Conservation (phyloP, 2,329 filamentous ascomycete species). For the Aspergillus persii region DNA sequence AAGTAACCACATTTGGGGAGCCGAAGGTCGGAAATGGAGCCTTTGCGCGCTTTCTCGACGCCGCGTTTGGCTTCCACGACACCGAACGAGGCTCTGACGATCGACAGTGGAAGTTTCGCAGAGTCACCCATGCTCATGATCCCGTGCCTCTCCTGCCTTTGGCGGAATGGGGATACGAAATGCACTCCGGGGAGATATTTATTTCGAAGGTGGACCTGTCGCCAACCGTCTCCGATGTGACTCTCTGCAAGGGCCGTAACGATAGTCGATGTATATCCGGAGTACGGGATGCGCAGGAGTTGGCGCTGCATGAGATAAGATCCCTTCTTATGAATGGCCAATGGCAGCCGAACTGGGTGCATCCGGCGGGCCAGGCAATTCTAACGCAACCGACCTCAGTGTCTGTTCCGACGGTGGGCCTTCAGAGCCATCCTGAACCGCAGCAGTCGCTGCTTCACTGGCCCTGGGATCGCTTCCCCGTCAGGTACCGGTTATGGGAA, state of each 20-base stretch:
- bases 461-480: constrained; percentile 32
- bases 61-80: constrained; percentile 44
- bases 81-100: constrained; percentile 3
- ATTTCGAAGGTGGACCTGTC: constrained; percentile 71
- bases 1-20: constrained; percentile 90
- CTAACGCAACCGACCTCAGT: not conserved
- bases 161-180: constrained; percentile 79
- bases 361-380: not conserved
- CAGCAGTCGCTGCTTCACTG: constrained; percentile 11
- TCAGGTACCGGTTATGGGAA: constrained; percentile 78
- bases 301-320: not conserved
- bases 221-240: constrained; percentile 67
- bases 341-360: not conserved
- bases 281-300: constrained; percentile 35
- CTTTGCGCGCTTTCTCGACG: constrained; percentile 55
- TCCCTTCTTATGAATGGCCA: not conserved
- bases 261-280: constrained; percentile 72
- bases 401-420: not conserved
- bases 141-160: constrained; percentile 86
- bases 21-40: constrained; percentile 61
- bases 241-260: constrained; percentile 66
- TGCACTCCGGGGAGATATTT: constrained; percentile 84
- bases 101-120: constrained; percentile 55
- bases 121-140: constrained; percentile 82
- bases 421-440: not conserved